phyloP scores from a whole-genome alignment of 306 rosid species.

The Amphicarpaea edgeworthii region DNA sequence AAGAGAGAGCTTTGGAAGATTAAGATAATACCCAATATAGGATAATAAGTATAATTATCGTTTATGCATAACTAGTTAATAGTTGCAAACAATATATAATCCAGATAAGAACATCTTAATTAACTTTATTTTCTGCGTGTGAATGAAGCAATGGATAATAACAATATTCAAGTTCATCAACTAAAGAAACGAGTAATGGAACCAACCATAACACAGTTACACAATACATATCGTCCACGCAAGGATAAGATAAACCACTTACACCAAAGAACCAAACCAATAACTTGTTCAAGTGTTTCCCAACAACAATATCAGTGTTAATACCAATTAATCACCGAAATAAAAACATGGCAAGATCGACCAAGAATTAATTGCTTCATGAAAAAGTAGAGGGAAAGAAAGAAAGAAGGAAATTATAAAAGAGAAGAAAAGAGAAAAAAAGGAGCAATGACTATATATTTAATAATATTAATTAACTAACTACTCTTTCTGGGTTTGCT shows the following conservation, averaged over 20 bases:
- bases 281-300: neutral
- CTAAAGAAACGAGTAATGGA: conserved; percentile 24
- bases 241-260: conserved; percentile 22
- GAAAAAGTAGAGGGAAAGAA: neutral
- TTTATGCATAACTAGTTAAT: neutral
- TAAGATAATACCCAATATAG: neutral
- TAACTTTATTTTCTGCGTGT: conserved; percentile 19
- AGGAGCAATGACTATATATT: neutral
- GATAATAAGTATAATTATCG: neutral
- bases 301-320: neutral
- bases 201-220: conserved; percentile 1
- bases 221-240: neutral
- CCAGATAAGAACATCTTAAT: neutral
- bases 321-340: neutral
- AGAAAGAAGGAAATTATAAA: neutral
- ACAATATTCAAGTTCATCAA: conserved; percentile 2
- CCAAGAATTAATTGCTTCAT: conserved; percentile 29
- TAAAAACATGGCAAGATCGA: neutral
- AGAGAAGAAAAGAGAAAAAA: conserved; percentile 8
- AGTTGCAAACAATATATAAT: neutral
- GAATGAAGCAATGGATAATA: conserved; percentile 20
- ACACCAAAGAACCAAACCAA: neutral
- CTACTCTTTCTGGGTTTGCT: conserved; percentile 93
- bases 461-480: too few relatives aligned
- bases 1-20: neutral